Evolutionary conservation across 306 rosid species (phyloP), one percentile per base, ranked within the genome.

Genomic region (Senna tora): DNA sequence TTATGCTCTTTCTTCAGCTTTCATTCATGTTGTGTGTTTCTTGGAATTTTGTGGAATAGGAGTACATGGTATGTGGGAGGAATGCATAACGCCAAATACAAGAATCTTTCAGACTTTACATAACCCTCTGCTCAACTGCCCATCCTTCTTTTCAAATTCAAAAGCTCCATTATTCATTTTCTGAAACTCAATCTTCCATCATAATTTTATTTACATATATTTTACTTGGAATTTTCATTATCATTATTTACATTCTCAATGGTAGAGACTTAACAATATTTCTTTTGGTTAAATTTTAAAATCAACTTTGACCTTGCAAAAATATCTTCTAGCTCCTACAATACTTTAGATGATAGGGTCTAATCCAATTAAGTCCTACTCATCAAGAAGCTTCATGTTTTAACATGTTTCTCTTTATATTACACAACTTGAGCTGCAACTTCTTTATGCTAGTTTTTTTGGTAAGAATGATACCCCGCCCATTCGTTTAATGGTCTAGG

Each of bases 31-130:
- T n/a, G n/a, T n/a, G 79, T 67, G 28, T 57, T 75, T 80, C 87
- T 83, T 89, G 90, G 84, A 85, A 64, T 63, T 84, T 89, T 82
- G 67, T 77, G 69, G 39, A 46, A 12, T 60, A 41, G 69, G 80
- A 65, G 47, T 69, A 54, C 61, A 16, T 9, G 66, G 72, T 53
- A 61, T 60, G 19, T 42, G 60, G 28, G 47, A 34, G 60, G 71
- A 13, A 62, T 50, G 57, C 74, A 76, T 80, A 80, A 33, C 4
- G 82, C 80, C 84, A 79, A 83, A 69, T 34, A 63, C 52, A 65
- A 75, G 38, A 71, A 59, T 72, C 72, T 66, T 66, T 16, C 9
- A 33, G 13, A 4, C 3, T 59, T 34, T 15, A 61, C 10, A 32
- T 71, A 34, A 34, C 9, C 62, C 30, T 30, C 33, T 25, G 47